Conservation (phyloP, 306 rosid species). For the Acacia confusa region DNA sequence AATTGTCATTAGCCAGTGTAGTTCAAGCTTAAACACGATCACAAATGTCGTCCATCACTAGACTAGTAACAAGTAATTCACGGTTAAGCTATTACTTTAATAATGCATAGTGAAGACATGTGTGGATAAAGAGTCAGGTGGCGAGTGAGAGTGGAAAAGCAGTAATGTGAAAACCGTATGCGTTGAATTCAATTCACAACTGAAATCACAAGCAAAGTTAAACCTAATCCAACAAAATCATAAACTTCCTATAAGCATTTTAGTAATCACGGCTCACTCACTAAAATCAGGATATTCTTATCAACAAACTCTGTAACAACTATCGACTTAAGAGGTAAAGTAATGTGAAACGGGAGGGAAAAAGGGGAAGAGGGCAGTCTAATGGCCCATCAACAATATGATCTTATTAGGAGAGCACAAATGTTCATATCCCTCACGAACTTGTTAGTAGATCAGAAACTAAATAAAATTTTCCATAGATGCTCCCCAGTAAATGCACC, state of each 20-base stretch:
- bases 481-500: not conserved
- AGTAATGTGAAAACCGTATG: not conserved
- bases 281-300: not conserved
- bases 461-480: not conserved
- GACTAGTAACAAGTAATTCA: not conserved
- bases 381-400: not conserved
- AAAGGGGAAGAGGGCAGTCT: not conserved
- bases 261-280: not conserved
- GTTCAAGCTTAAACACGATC: not conserved
- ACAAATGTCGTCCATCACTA: not conserved
- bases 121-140: no score
- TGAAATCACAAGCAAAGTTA: not conserved
- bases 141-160: not conserved
- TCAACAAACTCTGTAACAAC: not conserved
- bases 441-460: not conserved
- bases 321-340: not conserved
- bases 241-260: not conserved
- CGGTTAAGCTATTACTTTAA: not conserved
- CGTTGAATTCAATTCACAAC: not conserved
- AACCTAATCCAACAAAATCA: not conserved
- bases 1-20: not conserved
- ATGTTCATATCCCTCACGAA: not conserved
- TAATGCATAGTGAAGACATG: not conserved
- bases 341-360: no score
- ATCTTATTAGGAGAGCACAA: no score